A percentile compares a stretch with the other conserved stretches of the same genome.
phyloP scores from a whole-genome alignment of 441 rosid genomes.

The Codiaeum variegatum region DNA sequence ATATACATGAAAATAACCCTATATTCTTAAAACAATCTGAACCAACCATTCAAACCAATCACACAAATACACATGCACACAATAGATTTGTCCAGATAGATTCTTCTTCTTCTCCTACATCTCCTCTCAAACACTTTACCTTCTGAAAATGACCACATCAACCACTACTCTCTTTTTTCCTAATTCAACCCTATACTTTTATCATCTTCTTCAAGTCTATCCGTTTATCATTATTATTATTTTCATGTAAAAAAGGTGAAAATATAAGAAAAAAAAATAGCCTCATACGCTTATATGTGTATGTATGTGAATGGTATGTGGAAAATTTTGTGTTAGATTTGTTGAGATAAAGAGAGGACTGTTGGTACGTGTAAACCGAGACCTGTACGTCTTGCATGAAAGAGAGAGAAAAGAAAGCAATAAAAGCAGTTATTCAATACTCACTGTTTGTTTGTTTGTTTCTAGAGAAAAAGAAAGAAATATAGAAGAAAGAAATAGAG shows the following conservation, averaged over 20 bases:
- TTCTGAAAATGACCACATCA: background rate
- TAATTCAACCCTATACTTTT: too few relatives aligned
- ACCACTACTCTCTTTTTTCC: too few relatives aligned
- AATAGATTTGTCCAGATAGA: too few relatives aligned
- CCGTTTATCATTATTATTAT: too few relatives aligned
- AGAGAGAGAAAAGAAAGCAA: slow-evolving; percentile 28
- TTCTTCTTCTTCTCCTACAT: background rate
- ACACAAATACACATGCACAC: background rate
- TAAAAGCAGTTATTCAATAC: background rate
- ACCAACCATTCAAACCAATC: slow-evolving; percentile 27
- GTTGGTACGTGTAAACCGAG: slow-evolving; percentile 37
- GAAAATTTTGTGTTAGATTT: slow-evolving; percentile 27
- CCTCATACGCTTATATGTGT: too few relatives aligned
- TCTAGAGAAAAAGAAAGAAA: background rate
- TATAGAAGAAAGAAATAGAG: slow-evolving; percentile 7
- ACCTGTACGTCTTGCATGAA: slow-evolving; percentile 54
- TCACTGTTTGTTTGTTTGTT: background rate
- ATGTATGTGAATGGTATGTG: too few relatives aligned
- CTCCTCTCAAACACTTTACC: background rate
- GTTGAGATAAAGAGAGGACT: slow-evolving; percentile 26
- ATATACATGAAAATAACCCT: slow-evolving; percentile 18
- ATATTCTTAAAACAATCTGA: background rate
- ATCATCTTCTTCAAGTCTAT: background rate
- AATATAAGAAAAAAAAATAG: too few relatives aligned
- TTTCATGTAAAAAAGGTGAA: too few relatives aligned